Evolutionary conservation across 2,329 filamentous ascomycete genomes (phyloP).

Genomic region (Fusarium decemcellulare): DNA sequence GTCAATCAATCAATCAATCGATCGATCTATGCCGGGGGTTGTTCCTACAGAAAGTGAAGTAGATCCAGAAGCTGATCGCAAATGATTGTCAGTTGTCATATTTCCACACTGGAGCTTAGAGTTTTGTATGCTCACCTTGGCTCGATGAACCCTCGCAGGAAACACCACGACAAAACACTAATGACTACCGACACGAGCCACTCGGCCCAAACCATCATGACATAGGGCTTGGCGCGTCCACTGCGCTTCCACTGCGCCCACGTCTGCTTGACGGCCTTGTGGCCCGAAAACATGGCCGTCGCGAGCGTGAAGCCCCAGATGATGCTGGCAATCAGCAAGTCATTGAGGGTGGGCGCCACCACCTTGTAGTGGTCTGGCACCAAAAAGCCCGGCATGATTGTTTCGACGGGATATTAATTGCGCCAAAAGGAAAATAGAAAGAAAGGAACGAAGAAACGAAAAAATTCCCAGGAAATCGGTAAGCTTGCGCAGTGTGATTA

Average conservation of each 20-base stretch:
- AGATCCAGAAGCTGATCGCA: slow-evolving; percentile 41
- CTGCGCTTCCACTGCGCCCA: slow-evolving; percentile 35
- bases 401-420: not conserved
- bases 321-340: slow-evolving; percentile 42
- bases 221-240: slow-evolving; percentile 31
- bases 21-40: fast-evolving
- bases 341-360: slow-evolving; percentile 26
- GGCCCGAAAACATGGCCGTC: slow-evolving; percentile 33
- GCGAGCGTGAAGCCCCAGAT: slow-evolving; percentile 45
- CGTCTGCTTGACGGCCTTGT: slow-evolving; percentile 41
- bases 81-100: not conserved
- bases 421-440: not conserved
- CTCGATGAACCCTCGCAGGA: slow-evolving; percentile 32
- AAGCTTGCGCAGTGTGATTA: not conserved
- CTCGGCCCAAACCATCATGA: slow-evolving; percentile 42
- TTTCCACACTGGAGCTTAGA: not conserved
- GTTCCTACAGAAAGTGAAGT: slow-evolving; percentile 33
- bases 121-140: slow-evolving; percentile 30
- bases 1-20: not conserved
- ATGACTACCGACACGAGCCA: slow-evolving; percentile 39
- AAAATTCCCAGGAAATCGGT: not conserved
- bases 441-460: not conserved
- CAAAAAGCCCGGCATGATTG: slow-evolving; percentile 28
- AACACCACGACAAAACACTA: slow-evolving; percentile 39
- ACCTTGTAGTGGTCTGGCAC: slow-evolving; percentile 36